Evolutionary conservation across 2,329 filamentous ascomycete species (phyloP).

Genomic region (Fusarium setosum): DNA sequence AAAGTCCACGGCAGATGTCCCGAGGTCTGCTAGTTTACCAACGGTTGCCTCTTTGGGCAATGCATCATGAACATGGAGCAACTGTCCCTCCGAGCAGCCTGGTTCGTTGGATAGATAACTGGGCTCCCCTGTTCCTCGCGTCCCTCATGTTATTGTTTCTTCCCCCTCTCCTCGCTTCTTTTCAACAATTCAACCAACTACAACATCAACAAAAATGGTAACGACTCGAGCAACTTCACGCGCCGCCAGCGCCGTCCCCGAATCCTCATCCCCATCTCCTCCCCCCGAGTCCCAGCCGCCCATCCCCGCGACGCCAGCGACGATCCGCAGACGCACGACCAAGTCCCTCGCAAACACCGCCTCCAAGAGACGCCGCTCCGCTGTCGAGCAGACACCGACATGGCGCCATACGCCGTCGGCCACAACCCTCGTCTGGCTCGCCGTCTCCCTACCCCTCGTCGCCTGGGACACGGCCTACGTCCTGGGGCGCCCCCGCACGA

Average conservation of each 20-base stretch:
- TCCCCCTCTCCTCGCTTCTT: not conserved
- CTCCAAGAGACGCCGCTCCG: constrained; percentile 23
- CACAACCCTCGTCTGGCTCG: constrained; percentile 74
- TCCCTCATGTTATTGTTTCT: not conserved
- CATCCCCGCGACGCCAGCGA: constrained; percentile 23
- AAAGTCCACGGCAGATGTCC: not conserved
- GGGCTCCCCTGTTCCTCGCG: not conserved
- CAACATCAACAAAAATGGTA: constrained; percentile 46
- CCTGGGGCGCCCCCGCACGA: constrained; percentile 81
- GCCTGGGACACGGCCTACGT: constrained; percentile 86
- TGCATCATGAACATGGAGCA: not conserved
- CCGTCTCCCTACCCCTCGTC: constrained; percentile 80
- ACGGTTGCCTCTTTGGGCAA: constrained; percentile 20
- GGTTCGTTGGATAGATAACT: not conserved
- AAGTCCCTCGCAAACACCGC: constrained; percentile 14
- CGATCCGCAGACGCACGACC: constrained; percentile 30
- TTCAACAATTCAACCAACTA: not conserved
- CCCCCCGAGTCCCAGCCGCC: constrained; percentile 7
- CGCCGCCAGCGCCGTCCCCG: constrained; percentile 43
- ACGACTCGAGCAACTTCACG: constrained; percentile 51
- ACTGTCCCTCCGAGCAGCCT: not conserved
- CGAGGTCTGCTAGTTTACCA: too few species aligned
- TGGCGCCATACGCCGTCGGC: constrained; percentile 61
- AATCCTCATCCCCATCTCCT: constrained; percentile 24
- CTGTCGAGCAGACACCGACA: not conserved